These are phyloP conservation scores for Nyssa sinensis DNA, from an alignment of 148 eudicot genomes.

Conservation along the genomic window DNA sequence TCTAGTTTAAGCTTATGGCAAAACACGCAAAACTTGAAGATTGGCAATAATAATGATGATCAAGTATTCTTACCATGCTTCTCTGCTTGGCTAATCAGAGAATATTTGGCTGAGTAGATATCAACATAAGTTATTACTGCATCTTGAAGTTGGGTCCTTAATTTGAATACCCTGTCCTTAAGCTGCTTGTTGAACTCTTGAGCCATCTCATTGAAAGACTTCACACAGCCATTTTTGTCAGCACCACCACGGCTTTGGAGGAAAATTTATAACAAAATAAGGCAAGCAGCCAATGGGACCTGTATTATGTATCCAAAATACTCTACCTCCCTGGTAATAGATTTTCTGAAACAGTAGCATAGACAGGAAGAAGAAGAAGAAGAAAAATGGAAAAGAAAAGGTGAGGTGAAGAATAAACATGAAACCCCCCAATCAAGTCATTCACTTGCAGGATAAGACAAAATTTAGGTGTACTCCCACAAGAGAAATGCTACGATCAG, in stretches of 20 bases:
- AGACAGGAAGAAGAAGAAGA: too few relatives aligned
- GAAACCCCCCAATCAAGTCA: too few relatives aligned
- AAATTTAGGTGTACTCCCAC: too few relatives aligned
- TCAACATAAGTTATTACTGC: conserved; percentile 79
- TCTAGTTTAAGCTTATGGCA: too few relatives aligned
- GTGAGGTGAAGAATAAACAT: too few relatives aligned
- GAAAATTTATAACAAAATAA: conserved; percentile 43
- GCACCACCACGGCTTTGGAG: conserved; percentile 53
- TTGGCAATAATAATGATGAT: too few relatives aligned
- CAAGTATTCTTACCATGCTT: conserved; percentile 65
- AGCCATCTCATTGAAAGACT: conserved; percentile 63
- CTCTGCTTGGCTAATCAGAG: conserved; percentile 55
- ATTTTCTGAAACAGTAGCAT: too few relatives aligned
- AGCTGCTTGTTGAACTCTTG: conserved; percentile 58
- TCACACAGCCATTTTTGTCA: conserved; percentile 60
- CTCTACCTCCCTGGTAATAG: conserved; percentile 66
- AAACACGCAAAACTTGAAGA: too few relatives aligned
- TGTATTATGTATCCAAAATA: conserved; percentile 93
- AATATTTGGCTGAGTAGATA: conserved; percentile 66
- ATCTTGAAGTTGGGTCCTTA: conserved; percentile 45
- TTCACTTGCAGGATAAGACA: too few relatives aligned
- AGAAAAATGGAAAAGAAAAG: too few relatives aligned
- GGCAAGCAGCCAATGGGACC: conserved; percentile 90
- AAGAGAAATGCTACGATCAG: too few relatives aligned
- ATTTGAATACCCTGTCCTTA: conserved; percentile 50